Base-by-base conservation (phyloP, 2,329 filamentous ascomycete species). In the Ophiostoma quercus region DNA sequence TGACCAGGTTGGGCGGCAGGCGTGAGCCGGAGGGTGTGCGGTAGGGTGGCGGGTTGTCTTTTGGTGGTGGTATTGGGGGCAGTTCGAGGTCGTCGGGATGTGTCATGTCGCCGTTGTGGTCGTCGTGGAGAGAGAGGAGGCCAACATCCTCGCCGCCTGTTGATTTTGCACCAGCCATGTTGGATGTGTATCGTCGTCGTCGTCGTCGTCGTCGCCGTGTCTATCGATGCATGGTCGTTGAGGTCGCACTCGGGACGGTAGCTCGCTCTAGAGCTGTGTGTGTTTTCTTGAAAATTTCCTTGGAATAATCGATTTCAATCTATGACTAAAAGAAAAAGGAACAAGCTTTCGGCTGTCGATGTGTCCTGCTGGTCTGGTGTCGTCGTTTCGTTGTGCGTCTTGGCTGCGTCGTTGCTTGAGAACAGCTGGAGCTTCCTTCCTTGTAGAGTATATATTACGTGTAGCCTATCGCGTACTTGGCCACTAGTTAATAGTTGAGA, bases 1-100 rank as follows among this genome's bases (percentile, higher is more conserved):
- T 67, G 25, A 63, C 43, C 9, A 69, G 62, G 62, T 63, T 70
- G 37, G 69, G 60, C 1, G 69, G 69, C 62, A 70, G 29, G 16
- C 67, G 67, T 9, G 66, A 57, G 43, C 69, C 69, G 6, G 47
- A 68, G 3, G 67, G 66, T 57, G 66, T 68, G 29, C 66, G 66
- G 9, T 66, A 57, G 19, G 66, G 57, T 19, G 57, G 43, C 29
- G 62, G 68, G n/a, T 29, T 37, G 43, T 66, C 68, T 70, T 47
- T 66, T 12, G 65, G 65, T 39, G 65, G 65, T 47, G 65, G 65
- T 66, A 66, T 66, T 66, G 65, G 65, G 19, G 65, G 65, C 37
- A 41, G 22, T 22, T 66, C 65, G n/a, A 29, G 22, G 65, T 66
- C 39, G 65, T 47, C 65, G 11, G 34, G 34, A 34, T 47, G n/a